A percentile compares a stretch with the other conserved stretches of the same genome.
These are phyloP conservation scores for Pythium dissotocum DNA, from an alignment of 352 stramenopile genomes.

Conservation along the genomic window DNA sequence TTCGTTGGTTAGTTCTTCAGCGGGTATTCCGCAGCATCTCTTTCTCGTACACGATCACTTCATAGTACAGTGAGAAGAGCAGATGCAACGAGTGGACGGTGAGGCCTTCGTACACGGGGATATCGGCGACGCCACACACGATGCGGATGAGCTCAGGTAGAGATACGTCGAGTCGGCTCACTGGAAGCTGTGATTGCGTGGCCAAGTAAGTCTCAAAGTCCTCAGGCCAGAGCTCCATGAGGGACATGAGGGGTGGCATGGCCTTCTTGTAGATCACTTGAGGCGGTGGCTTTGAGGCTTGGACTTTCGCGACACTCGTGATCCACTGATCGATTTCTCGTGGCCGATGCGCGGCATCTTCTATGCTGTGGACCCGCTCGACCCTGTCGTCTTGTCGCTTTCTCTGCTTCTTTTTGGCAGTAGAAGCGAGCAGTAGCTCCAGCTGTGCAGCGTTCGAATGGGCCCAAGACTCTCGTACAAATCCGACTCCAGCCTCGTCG, in stretches of 20 bases:
- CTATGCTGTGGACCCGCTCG: conserved; percentile 85
- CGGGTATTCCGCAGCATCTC: conserved; percentile 23
- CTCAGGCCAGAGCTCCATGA: conserved; percentile 92
- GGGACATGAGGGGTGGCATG: conserved; percentile 82
- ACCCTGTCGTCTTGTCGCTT: conserved; percentile 16
- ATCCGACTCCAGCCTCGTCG: conserved; percentile 76
- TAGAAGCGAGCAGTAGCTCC: conserved; percentile 87
- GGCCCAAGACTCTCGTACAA: conserved; percentile 85
- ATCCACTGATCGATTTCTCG: conserved; percentile 93
- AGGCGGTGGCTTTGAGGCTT: conserved; percentile 73
- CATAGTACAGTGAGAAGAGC: conserved; percentile 90
- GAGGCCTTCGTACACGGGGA: conserved; percentile 85
- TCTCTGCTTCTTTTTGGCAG: conserved; percentile 31
- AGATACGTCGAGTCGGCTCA: conserved; percentile 77
- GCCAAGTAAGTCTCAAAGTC: conserved; percentile 76
- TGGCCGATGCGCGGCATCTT: conserved; percentile 82
- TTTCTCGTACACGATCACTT: conserved; percentile 67
- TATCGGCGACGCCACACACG: conserved; percentile 90
- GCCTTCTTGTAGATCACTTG: conserved; percentile 83
- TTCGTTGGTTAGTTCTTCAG: background rate
- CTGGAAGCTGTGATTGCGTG: conserved; percentile 16
- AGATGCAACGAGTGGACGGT: conserved; percentile 90
- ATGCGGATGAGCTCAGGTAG: conserved; percentile 85
- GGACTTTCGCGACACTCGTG: conserved; percentile 87
- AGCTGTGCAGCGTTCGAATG: conserved; percentile 89